These are phyloP conservation scores for Polytolypa hystricis DNA, from an alignment of 2,329 filamentous ascomycete species.

Conservation along the genomic window DNA sequence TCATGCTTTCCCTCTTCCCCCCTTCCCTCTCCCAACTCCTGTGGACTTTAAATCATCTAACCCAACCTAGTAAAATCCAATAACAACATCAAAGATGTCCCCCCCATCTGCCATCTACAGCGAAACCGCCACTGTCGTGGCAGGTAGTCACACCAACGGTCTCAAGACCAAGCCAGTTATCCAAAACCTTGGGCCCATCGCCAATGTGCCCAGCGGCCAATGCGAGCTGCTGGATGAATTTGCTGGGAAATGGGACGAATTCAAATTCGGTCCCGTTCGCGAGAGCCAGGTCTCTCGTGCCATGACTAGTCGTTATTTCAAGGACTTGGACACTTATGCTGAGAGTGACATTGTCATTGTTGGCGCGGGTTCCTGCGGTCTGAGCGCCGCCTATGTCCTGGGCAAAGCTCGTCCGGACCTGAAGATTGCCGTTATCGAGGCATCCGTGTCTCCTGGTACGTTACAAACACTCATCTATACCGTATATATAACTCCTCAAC, in stretches of 20 bases:
- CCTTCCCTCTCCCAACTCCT: conserved; percentile 28
- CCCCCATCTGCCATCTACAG: conserved; percentile 61
- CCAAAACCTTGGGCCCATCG: conserved; percentile 30
- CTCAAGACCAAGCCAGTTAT: conserved; percentile 36
- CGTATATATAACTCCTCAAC: neutral
- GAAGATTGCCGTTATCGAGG: conserved; percentile 84
- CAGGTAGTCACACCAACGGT: conserved; percentile 17
- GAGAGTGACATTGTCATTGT: conserved; percentile 92
- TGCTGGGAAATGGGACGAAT: conserved; percentile 67
- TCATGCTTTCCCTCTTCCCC: conserved; percentile 62
- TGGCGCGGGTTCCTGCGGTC: conserved; percentile 78
- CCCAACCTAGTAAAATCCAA: conserved; percentile 19
- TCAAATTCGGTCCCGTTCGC: conserved; percentile 75
- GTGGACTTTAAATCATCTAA: conserved; percentile 22
- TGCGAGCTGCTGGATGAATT: conserved; percentile 53
- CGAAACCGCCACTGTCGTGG: conserved; percentile 32
- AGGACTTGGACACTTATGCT: conserved; percentile 76
- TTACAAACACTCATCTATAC: conserved; percentile 1
- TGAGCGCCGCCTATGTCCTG: conserved; percentile 74
- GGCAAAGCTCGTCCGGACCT: conserved; percentile 76
- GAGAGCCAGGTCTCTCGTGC: conserved; percentile 86
- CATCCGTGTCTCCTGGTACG: conserved; percentile 62
- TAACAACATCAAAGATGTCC: conserved; percentile 68
- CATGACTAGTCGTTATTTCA: conserved; percentile 89
- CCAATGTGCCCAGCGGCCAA: conserved; percentile 27